Evolutionary conservation across 139 green algal genomes (phyloP).

Genomic region (Axilococcus clingmanii): DNA sequence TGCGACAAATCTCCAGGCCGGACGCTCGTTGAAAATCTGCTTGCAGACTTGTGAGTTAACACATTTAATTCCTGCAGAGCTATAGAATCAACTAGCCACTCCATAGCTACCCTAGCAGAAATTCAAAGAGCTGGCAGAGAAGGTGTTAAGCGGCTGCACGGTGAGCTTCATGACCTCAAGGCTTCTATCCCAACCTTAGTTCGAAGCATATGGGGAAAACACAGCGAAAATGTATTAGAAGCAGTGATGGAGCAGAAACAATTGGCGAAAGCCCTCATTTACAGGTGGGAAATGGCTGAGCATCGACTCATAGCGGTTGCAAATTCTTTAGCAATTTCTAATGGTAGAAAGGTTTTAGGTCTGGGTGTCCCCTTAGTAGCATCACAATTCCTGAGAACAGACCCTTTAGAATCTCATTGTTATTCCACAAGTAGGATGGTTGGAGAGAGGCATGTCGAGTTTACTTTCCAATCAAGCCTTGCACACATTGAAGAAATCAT

Average conservation of each 20-base stretch:
- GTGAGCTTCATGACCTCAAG: conserved; percentile 4
- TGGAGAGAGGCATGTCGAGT: too few species aligned
- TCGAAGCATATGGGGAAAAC: conserved; percentile 17
- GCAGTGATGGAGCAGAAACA: conserved; percentile 5
- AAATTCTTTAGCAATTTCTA: conserved; percentile 12
- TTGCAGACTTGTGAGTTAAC: too few species aligned
- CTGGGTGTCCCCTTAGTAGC: conserved; percentile 21
- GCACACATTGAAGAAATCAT: too few species aligned
- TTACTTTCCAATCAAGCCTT: too few species aligned
- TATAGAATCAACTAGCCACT: too few species aligned
- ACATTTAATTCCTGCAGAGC: too few species aligned
- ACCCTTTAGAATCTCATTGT: too few species aligned
- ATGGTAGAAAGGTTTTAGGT: background rate
- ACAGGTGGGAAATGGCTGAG: conserved; percentile 17
- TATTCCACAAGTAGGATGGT: too few species aligned
- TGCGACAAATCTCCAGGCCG: too few species aligned
- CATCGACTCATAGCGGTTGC: conserved; percentile 25
- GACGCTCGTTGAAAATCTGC: too few species aligned
- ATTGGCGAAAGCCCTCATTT: background rate
- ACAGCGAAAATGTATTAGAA: conserved; percentile 12
- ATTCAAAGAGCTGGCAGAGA: too few species aligned
- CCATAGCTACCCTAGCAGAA: too few species aligned
- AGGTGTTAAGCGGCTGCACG: conserved; percentile 1
- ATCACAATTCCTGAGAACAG: conserved; percentile 11
- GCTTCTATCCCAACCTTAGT: conserved; percentile 12